phyloP scores from a whole-genome alignment of 2,329 filamentous ascomycete genomes.

The Fusarium sp. region DNA sequence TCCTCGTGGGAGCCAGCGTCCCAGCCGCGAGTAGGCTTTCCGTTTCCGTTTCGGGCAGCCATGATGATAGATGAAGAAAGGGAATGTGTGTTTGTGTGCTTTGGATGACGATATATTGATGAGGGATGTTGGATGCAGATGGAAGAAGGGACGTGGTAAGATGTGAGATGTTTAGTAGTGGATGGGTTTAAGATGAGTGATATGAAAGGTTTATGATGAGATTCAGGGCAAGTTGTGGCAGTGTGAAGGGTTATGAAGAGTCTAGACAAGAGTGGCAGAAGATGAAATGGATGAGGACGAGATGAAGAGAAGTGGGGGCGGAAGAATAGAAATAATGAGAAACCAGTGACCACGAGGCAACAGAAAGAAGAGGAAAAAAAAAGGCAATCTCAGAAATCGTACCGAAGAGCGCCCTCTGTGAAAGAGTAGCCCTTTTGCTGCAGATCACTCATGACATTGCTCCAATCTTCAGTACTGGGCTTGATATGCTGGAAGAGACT shows the following conservation, averaged over 20 bases:
- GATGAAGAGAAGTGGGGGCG: background rate
- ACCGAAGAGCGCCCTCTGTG: conserved; percentile 55
- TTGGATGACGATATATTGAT: background rate
- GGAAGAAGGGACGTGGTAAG: background rate
- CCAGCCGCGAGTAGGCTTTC: conserved; percentile 48
- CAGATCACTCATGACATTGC: conserved; percentile 53
- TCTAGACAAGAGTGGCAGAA: background rate
- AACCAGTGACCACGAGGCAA: background rate
- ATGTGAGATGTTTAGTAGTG: background rate
- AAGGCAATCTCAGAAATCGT: conserved; percentile 31
- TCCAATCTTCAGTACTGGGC: conserved; percentile 47
- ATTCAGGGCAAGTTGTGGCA: too few species aligned
- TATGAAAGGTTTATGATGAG: background rate
- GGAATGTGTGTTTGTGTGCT: background rate
- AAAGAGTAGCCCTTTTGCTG: conserved; percentile 54
- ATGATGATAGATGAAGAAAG: background rate
- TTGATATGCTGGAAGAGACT: conserved; percentile 53
- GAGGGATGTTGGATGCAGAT: background rate
- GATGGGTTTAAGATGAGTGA: background rate
- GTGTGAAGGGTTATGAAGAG: background rate
- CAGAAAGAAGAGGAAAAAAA: background rate
- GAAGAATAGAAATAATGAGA: background rate
- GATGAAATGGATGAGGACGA: background rate
- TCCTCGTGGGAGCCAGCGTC: conserved; percentile 53
- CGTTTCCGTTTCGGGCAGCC: conserved; percentile 23